Percentiles rank a stretch among this genome's conserved stretches.
Evolutionary conservation across 2,329 filamentous ascomycete genomes (phyloP).

Genomic region (Arthroderma sp.): DNA sequence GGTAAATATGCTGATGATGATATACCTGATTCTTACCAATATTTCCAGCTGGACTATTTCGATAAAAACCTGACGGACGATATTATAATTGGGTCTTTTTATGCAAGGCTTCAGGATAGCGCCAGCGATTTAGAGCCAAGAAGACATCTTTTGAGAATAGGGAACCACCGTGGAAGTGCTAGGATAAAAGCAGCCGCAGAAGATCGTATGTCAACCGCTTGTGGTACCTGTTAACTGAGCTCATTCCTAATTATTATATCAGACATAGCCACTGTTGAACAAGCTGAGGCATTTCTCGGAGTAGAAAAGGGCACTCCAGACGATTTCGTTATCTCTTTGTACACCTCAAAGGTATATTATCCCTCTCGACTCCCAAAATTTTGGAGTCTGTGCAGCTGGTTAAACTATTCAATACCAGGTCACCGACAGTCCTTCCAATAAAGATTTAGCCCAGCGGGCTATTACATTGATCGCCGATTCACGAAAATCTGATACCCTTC

Average conservation of each 20-base stretch:
- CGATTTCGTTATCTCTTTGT: constrained; percentile 46
- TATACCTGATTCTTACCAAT: constrained; percentile 44
- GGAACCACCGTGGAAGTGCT: constrained; percentile 43
- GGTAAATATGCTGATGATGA: constrained; percentile 46
- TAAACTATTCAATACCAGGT: constrained; percentile 22
- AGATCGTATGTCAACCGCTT: constrained; percentile 29
- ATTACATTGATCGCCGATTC: constrained; percentile 45
- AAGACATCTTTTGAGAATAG: constrained; percentile 46
- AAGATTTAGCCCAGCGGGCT: constrained; percentile 41
- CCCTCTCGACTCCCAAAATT: neutral
- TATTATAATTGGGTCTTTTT: constrained; percentile 49
- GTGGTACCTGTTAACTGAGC: neutral
- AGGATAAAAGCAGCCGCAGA: constrained; percentile 45
- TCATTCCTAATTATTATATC: neutral
- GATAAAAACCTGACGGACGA: constrained; percentile 40
- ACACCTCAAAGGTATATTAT: constrained; percentile 39
- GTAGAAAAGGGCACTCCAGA: constrained; percentile 38
- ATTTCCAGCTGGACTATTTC: constrained; percentile 39
- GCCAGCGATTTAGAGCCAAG: constrained; percentile 44
- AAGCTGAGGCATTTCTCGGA: constrained; percentile 50
- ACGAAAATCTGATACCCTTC: constrained; percentile 42
- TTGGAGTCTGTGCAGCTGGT: neutral
- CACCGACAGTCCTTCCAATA: constrained; percentile 37
- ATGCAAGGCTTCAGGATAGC: constrained; percentile 44
- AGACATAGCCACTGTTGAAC: constrained; percentile 47